These are phyloP conservation scores for Allomyces javanicus DNA, from an alignment of 192 early-diverging fungal genomes.

Conservation along the genomic window DNA sequence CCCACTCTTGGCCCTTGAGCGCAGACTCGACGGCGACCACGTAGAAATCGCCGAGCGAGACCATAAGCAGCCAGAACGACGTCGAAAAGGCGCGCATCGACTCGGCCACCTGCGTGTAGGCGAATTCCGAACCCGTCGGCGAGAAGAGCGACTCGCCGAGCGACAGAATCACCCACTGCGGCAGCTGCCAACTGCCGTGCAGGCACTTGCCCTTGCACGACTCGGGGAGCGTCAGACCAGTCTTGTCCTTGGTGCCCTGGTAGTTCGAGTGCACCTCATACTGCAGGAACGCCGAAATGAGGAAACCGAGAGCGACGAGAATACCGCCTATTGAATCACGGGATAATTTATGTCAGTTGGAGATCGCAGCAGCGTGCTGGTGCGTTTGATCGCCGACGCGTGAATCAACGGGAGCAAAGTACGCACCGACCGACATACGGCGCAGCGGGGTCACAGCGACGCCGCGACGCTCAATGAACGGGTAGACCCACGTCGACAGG, in stretches of 20 bases:
- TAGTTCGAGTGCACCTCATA: background rate
- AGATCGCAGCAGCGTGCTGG: too few relatives aligned
- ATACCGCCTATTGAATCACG: too few relatives aligned
- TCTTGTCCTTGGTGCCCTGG: background rate
- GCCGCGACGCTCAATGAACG: slow-evolving; percentile 20
- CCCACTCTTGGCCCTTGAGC: background rate
- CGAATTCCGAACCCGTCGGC: slow-evolving; percentile 39
- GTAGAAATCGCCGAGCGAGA: slow-evolving; percentile 14
- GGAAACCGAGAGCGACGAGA: background rate
- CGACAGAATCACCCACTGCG: slow-evolving; percentile 33
- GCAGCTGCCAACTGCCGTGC: slow-evolving; percentile 15
- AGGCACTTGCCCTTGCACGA: background rate
- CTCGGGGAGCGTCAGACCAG: background rate
- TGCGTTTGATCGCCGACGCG: too few relatives aligned
- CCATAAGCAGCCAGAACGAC: slow-evolving; percentile 32
- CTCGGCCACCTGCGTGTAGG: slow-evolving; percentile 39
- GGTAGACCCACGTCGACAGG: slow-evolving; percentile 29
- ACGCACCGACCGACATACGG: slow-evolving; percentile 32
- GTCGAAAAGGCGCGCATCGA: slow-evolving; percentile 30
- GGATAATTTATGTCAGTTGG: too few relatives aligned
- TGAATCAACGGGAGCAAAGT: slow-evolving; percentile 17
- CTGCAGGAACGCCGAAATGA: background rate
- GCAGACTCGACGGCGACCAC: background rate
- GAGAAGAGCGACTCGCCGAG: slow-evolving; percentile 34
- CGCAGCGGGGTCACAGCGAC: slow-evolving; percentile 18